These are phyloP conservation scores for Phytopythium mirpurense DNA, from an alignment of 352 stramenopile genomes.

Conservation along the genomic window DNA sequence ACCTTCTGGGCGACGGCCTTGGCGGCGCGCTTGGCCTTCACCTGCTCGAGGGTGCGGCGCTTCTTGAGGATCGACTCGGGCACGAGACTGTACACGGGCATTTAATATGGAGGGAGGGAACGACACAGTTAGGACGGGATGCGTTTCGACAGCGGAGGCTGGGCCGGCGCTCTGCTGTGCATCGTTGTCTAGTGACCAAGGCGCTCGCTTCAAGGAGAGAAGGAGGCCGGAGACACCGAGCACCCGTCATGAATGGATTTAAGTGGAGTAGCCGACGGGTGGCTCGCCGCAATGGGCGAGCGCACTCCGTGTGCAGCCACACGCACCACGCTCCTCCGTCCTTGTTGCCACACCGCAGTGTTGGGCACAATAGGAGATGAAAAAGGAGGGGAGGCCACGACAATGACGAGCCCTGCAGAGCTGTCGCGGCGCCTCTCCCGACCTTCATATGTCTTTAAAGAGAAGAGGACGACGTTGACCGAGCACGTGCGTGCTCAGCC, in stretches of 20 bases:
- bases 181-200: not conserved
- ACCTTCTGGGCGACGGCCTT: slow-evolving; percentile 76
- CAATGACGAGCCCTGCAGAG: not conserved
- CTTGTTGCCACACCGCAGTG: slow-evolving; percentile 37
- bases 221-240: slow-evolving; percentile 29
- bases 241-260: slow-evolving; percentile 87
- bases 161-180: slow-evolving; percentile 5
- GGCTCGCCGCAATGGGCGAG: not conserved
- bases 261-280: slow-evolving; percentile 58
- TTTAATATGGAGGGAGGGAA: slow-evolving; percentile 6
- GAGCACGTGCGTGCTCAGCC: not conserved
- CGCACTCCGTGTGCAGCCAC: slow-evolving; percentile 27
- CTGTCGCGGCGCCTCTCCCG: slow-evolving; percentile 5
- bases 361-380: slow-evolving; percentile 71
- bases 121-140: slow-evolving; percentile 70
- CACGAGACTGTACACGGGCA: slow-evolving; percentile 53
- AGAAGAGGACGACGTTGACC: slow-evolving; percentile 46
- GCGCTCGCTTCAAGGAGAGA: not conserved
- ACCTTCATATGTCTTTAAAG: slow-evolving; percentile 78
- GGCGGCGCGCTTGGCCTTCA: slow-evolving; percentile 81
- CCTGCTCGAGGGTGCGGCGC: slow-evolving; percentile 82
- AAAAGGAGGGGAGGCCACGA: slow-evolving; percentile 15
- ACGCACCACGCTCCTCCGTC: slow-evolving; percentile 82
- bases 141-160: slow-evolving; percentile 15
- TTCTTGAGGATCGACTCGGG: slow-evolving; percentile 90